Evolutionary conservation across 345 rosid species (phyloP).

Genomic region (Euphorbia peplus): DNA sequence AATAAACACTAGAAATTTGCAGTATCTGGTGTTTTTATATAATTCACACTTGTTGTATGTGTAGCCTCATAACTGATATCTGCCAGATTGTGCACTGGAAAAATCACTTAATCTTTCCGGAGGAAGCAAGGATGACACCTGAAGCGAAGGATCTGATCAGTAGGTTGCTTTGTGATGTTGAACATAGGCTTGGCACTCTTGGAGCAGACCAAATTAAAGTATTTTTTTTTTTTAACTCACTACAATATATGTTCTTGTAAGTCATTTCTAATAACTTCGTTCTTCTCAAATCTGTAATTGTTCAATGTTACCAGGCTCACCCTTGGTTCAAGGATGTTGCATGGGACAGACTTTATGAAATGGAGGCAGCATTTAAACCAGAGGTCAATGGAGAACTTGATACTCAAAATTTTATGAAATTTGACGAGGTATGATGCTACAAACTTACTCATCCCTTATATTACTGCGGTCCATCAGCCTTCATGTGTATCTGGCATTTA

Average conservation of each 20-base stretch:
- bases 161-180: conserved; percentile 80
- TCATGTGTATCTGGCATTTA: not conserved
- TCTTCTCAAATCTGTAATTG: conserved; percentile 13
- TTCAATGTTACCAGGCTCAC: conserved; percentile 53
- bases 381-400: conserved; percentile 80
- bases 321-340: conserved; percentile 87
- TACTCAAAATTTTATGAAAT: conserved; percentile 87
- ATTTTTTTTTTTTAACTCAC: conserved; percentile 20
- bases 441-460: not conserved
- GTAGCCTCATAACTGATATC: conserved; percentile 9
- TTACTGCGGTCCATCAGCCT: not conserved
- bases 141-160: conserved; percentile 77
- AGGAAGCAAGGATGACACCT: conserved; percentile 75
- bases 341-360: conserved; percentile 78
- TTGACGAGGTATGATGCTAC: conserved; percentile 62
- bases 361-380: conserved; percentile 93
- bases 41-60: not conserved
- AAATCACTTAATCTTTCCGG: conserved; percentile 75
- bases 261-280: not conserved
- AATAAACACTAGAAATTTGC: not conserved
- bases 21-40: not conserved
- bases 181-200: conserved; percentile 74
- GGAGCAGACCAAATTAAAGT: conserved; percentile 76
- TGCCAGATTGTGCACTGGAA: conserved; percentile 84
- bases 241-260: conserved; percentile 8